These are phyloP conservation scores for Fusarium sp. DNA, from an alignment of 2,329 filamentous ascomycete genomes.

Conservation along the genomic window DNA sequence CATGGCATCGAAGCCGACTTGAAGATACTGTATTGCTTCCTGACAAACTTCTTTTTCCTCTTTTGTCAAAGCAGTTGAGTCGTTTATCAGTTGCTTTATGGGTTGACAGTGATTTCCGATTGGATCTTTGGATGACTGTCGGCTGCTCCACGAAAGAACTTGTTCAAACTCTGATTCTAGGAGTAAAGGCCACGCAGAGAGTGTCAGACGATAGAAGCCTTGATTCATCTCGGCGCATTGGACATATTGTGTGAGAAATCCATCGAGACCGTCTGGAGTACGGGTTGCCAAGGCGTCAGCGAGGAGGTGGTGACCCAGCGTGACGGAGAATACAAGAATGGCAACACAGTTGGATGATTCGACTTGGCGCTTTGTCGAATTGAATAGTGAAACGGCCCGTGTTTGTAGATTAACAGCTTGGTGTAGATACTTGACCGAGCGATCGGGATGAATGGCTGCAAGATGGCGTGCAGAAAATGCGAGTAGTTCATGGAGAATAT, in stretches of 20 bases:
- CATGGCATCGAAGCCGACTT: slow-evolving; percentile 27
- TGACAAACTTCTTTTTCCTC: slow-evolving; percentile 1
- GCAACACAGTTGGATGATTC: slow-evolving; percentile 21
- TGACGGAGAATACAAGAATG: slow-evolving; percentile 26
- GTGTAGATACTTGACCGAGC: neutral
- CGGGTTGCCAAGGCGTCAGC: slow-evolving; percentile 16
- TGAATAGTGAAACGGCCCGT: slow-evolving; percentile 27
- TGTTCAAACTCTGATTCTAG: slow-evolving; percentile 9
- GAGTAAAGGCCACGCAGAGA: slow-evolving; percentile 3
- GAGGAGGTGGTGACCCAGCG: slow-evolving; percentile 25
- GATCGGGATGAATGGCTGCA: neutral
- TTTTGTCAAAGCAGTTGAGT: fast-evolving
- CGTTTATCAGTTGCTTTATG: neutral
- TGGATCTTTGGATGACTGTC: neutral
- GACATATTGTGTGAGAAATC: slow-evolving; percentile 3
- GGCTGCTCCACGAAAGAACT: slow-evolving; percentile 10
- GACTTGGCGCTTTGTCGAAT: neutral
- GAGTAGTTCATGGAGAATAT: slow-evolving; percentile 26
- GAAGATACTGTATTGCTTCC: neutral
- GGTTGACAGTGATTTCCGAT: slow-evolving; percentile 3
- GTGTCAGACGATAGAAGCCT: slow-evolving; percentile 15
- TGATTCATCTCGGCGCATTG: slow-evolving; percentile 27
- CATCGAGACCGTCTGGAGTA: neutral
- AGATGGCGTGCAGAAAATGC: slow-evolving; percentile 38
- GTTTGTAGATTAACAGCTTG: slow-evolving; percentile 22